A percentile compares a stretch with the other conserved stretches of the same genome.
Conservation (phyloP, 2,329 filamentous ascomycete species). For the Fusarium xylarioides region DNA sequence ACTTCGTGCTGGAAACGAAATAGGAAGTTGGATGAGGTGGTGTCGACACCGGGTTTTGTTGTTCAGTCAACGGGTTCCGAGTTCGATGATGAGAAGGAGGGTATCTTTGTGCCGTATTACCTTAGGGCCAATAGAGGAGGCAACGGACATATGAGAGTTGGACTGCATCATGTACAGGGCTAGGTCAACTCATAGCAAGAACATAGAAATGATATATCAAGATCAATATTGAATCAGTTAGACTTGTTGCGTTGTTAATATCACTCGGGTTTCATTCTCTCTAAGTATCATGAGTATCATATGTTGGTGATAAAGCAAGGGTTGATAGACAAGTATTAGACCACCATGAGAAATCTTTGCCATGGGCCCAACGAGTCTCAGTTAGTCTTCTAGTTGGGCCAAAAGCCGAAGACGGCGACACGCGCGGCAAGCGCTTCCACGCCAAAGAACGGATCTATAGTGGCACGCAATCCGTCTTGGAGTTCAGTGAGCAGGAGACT, state of each 20-base stretch:
- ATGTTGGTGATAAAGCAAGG: too few relatives aligned
- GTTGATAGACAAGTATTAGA: too few relatives aligned
- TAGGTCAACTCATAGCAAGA: rapidly evolving
- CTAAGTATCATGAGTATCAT: too few relatives aligned
- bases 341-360: too few relatives aligned
- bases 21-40: neutral
- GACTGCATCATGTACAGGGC: neutral
- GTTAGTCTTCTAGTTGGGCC: neutral
- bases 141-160: slow-evolving; percentile 31
- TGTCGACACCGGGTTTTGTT: neutral
- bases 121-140: slow-evolving; percentile 17
- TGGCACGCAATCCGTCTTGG: neutral
- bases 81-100: neutral
- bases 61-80: rapidly evolving
- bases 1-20: slow-evolving; percentile 10
- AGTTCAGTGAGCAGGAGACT: neutral
- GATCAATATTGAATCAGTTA: too few relatives aligned
- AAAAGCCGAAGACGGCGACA: neutral
- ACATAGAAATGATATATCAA: rapidly evolving
- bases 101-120: slow-evolving; percentile 17
- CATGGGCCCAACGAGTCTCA: too few relatives aligned
- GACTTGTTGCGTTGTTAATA: too few relatives aligned
- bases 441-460: neutral
- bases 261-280: too few relatives aligned
- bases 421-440: neutral